A percentile compares a stretch with the other conserved stretches of the same genome.
phyloP scores from a whole-genome alignment of 352 stramenopile species.

The Phytophthora boehmeriae region DNA sequence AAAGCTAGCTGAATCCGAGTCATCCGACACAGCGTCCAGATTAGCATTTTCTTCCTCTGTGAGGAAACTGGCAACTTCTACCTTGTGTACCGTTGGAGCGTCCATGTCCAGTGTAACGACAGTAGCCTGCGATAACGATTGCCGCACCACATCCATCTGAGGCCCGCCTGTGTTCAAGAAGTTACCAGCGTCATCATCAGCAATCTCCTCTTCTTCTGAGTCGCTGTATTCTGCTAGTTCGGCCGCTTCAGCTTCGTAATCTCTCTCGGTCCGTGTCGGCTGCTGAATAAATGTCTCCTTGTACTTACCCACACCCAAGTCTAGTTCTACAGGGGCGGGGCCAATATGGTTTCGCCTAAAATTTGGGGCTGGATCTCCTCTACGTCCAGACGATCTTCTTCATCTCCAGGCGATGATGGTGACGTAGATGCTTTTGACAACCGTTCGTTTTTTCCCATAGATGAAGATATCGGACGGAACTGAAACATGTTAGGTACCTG shows the following conservation, averaged over 20 bases:
- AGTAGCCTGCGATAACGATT: constrained; percentile 30
- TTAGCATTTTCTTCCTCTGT: constrained; percentile 48
- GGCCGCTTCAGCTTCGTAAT: constrained; percentile 40
- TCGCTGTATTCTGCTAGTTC: constrained; percentile 42
- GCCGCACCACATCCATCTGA: constrained; percentile 13
- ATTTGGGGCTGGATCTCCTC: constrained; percentile 41
- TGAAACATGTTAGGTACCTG: constrained; percentile 68
- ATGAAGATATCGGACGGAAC: constrained; percentile 53
- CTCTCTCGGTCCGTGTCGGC: constrained; percentile 14
- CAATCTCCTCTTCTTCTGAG: constrained; percentile 24
- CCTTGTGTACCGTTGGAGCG: constrained; percentile 37
- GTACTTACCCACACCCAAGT: constrained; percentile 67
- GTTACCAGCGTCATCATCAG: constrained; percentile 35
- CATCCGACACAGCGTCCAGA: constrained; percentile 33
- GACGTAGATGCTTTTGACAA: constrained; percentile 44
- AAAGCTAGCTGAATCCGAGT: constrained; percentile 44
- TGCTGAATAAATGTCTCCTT: constrained; percentile 39
- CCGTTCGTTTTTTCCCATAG: constrained; percentile 41
- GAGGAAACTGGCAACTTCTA: constrained; percentile 59
- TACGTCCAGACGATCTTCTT: constrained; percentile 38
- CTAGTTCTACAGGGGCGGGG: constrained; percentile 35
- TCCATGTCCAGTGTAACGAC: constrained; percentile 33
- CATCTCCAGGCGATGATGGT: constrained; percentile 38
- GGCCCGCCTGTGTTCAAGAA: constrained; percentile 39
- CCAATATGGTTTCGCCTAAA: constrained; percentile 31